Percentiles rank a stretch among this genome's conserved stretches.
Evolutionary conservation across 495 filamentous ascomycete genomes (phyloP).

Genomic region (Hyaloscypha bicolor): DNA sequence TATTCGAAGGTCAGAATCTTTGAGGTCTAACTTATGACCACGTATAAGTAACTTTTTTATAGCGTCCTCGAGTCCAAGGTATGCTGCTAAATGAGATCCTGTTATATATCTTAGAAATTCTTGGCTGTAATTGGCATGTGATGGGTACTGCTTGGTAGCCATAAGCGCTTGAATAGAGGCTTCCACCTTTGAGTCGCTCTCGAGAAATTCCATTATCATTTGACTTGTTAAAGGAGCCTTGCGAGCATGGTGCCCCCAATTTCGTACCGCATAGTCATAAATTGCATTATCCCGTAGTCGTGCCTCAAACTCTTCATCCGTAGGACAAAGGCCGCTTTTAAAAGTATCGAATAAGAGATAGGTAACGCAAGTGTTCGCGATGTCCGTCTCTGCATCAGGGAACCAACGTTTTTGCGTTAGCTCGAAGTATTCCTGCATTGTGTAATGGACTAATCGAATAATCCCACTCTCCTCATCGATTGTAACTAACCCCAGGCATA

Average conservation of each 20-base stretch:
- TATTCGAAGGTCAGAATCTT: slow-evolving; percentile 28
- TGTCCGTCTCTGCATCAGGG: slow-evolving; percentile 37
- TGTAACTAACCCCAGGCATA: slow-evolving; percentile 58
- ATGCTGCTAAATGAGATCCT: slow-evolving; percentile 32
- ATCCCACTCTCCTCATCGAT: slow-evolving; percentile 48
- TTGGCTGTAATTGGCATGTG: slow-evolving; percentile 12
- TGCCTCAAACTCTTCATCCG: slow-evolving; percentile 34
- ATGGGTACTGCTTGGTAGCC: slow-evolving; percentile 1
- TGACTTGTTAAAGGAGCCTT: slow-evolving; percentile 7
- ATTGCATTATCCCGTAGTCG: slow-evolving; percentile 24
- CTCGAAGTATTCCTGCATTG: slow-evolving; percentile 55
- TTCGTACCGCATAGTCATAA: slow-evolving; percentile 21
- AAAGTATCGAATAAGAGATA: slow-evolving; percentile 41
- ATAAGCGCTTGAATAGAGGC: slow-evolving; percentile 15
- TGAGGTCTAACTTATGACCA: not conserved
- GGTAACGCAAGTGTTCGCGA: slow-evolving; percentile 44
- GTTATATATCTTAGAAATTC: slow-evolving; percentile 21
- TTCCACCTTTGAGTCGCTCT: slow-evolving; percentile 23
- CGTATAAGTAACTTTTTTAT: slow-evolving; percentile 1
- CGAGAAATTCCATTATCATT: slow-evolving; percentile 27
- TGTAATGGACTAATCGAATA: slow-evolving; percentile 59
- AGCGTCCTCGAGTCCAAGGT: slow-evolving; percentile 24
- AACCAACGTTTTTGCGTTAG: slow-evolving; percentile 38
- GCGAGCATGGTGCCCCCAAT: slow-evolving; percentile 44
- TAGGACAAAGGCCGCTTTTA: slow-evolving; percentile 19